phyloP scores from a whole-genome alignment of 805 yeast genomes.

The Candida bentonensis region DNA sequence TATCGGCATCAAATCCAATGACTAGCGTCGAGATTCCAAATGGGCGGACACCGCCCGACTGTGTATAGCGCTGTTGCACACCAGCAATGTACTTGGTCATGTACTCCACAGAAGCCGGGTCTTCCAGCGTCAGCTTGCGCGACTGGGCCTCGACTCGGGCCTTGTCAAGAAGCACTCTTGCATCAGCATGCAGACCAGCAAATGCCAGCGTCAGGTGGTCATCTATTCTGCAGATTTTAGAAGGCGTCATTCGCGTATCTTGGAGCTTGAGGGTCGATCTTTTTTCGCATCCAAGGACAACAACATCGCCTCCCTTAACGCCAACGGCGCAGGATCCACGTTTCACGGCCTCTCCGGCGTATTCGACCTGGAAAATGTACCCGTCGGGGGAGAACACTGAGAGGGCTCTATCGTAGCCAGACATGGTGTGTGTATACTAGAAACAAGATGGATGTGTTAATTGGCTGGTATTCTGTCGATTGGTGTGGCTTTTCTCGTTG shows the following conservation, averaged over 20 bases:
- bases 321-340: constrained; percentile 98
- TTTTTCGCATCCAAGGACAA: constrained; percentile 92
- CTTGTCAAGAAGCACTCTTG: constrained; percentile 83
- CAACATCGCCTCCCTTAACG: constrained; percentile 77
- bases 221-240: constrained; percentile 84
- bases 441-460: neutral
- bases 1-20: constrained; percentile 86
- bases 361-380: constrained; percentile 96
- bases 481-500: too few species aligned
- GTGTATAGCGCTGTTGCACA: constrained; percentile 92
- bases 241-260: constrained; percentile 92
- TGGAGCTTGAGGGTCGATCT: constrained; percentile 90
- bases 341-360: constrained; percentile 94
- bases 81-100: constrained; percentile 94
- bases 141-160: constrained; percentile 96
- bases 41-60: constrained; percentile 97
- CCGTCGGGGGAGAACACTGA: constrained; percentile 99
- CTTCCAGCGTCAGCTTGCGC: constrained; percentile 85
- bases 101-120: constrained; percentile 83
- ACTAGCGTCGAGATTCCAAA: constrained; percentile 91
- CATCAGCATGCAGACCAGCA: constrained; percentile 98
- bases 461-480: too few species aligned
- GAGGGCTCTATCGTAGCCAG: constrained; percentile 98
- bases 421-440: constrained; percentile 42
- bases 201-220: constrained; percentile 83